Base-by-base conservation (phyloP, 1,284 basidiomycete genomes). In the Caloboletus inedulis region DNA sequence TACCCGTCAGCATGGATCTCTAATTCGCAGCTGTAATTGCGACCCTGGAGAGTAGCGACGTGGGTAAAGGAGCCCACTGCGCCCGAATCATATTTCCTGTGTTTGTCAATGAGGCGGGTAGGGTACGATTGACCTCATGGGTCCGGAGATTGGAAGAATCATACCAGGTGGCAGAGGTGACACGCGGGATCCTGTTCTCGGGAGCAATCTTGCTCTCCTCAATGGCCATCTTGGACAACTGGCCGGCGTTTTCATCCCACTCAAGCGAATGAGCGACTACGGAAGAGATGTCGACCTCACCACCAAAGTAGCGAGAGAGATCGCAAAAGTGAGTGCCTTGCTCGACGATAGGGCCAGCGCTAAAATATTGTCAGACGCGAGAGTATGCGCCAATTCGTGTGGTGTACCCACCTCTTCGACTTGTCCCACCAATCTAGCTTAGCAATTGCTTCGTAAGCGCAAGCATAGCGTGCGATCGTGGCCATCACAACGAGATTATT, bases 401-500 rank as follows among this genome's bases (percentile, higher is more conserved):
- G 34, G 47, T 53, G 49, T 41, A 86, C 80, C 82, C 46, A 89
- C 82, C 87, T 89, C 75, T 83, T 91, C 23, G 87, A 82, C 75
- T 98, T 98, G 80, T 96, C 89, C 97, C 97, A 99, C 96, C 97
- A 97, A 62, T 94, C 91, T 5, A 84, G 85, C 75, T 97, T 97
- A 44, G 85, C 85, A 59, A 96, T 94, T 21, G 84, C 77, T 72
- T 93, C 85, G 68, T 97, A 98, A 21, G 96, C 95, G 70, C 89
- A 91, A 35, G 94, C 92, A 74, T 98, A 98, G 58, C 95, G 89
- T 9, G 94, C 95, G 61, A 95, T 88, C 49, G 95, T 98, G 47
- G 90, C 83, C 95, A 99, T 98, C 53, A 99, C 94, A n/a, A 89
- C 90, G 55, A 98, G 80, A 67, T 94, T 83, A 72, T 98, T 97